Percentiles rank a stretch among this genome's conserved stretches.
Conservation (phyloP, 495 filamentous ascomycete species). For the Parathielavia hyrcaniae region DNA sequence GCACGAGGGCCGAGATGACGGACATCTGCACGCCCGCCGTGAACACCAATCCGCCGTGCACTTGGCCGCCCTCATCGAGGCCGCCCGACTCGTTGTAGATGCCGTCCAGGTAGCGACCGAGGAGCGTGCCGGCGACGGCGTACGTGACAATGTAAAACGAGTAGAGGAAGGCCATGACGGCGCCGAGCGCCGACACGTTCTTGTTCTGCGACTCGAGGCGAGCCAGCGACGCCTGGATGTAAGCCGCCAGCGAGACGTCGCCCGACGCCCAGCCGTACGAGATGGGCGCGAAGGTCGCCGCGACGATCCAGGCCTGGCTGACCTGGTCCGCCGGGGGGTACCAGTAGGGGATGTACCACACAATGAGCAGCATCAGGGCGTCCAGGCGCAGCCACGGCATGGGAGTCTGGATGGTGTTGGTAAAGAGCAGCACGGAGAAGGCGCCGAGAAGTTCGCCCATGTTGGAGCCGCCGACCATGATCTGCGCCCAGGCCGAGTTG, state of each 20-base stretch:
- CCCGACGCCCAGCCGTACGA: slow-evolving; percentile 46
- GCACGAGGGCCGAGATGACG: slow-evolving; percentile 31
- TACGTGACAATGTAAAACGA: slow-evolving; percentile 42
- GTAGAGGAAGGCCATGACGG: slow-evolving; percentile 46
- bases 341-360: slow-evolving; percentile 41
- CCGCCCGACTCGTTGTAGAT: slow-evolving; percentile 30
- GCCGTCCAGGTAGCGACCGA: slow-evolving; percentile 39
- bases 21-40: slow-evolving; percentile 41
- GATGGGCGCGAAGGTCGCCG: slow-evolving; percentile 40
- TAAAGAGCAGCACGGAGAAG: slow-evolving; percentile 39
- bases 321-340: slow-evolving; percentile 24
- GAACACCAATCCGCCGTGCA: slow-evolving; percentile 26
- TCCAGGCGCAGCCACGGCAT: slow-evolving; percentile 44
- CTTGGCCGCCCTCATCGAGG: slow-evolving; percentile 11
- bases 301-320: slow-evolving; percentile 38
- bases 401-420: slow-evolving; percentile 37
- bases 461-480: slow-evolving; percentile 44
- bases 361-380: slow-evolving; percentile 34
- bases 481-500: slow-evolving; percentile 41
- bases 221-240: slow-evolving; percentile 41
- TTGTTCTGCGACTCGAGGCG: slow-evolving; percentile 32
- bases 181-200: slow-evolving; percentile 42
- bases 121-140: slow-evolving; percentile 37
- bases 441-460: slow-evolving; percentile 43
- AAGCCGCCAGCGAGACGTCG: slow-evolving; percentile 42